Evolutionary conservation across 129 eudicot species (phyloP).

Genomic region (Helianthus tuberosus): DNA sequence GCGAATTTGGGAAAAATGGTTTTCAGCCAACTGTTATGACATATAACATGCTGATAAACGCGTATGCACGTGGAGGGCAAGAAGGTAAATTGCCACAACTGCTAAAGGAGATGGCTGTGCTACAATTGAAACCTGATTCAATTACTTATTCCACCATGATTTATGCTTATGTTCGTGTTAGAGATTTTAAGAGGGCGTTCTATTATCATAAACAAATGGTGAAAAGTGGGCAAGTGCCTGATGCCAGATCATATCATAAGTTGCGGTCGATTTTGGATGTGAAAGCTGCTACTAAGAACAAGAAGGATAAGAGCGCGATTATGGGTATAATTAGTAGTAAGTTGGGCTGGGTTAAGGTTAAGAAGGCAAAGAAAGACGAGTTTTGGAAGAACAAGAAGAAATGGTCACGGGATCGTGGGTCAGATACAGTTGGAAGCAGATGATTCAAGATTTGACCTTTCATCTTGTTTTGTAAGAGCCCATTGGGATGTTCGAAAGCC

Average conservation of each 20-base stretch:
- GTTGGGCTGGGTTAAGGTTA: constrained; percentile 68
- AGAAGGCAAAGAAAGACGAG: constrained; percentile 89
- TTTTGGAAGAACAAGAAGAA: constrained; percentile 85
- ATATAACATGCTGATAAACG: constrained; percentile 90
- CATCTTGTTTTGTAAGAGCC: not conserved
- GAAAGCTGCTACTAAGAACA: constrained; percentile 78
- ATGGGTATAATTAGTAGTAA: constrained; percentile 83
- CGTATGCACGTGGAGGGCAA: constrained; percentile 88
- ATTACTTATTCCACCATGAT: constrained; percentile 89
- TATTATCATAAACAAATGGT: constrained; percentile 92
- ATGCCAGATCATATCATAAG: constrained; percentile 73
- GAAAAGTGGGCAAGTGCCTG: constrained; percentile 90
- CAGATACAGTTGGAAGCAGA: constrained; percentile 33
- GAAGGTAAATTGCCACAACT: constrained; percentile 76
- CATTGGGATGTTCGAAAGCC: not conserved
- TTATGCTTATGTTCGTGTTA: constrained; percentile 78
- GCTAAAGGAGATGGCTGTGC: constrained; percentile 77
- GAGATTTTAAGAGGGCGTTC: constrained; percentile 92
- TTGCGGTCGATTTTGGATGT: constrained; percentile 81
- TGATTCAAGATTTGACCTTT: constrained; percentile 22
- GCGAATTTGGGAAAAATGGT: constrained; percentile 82
- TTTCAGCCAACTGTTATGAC: constrained; percentile 85
- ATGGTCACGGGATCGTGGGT: constrained; percentile 42
- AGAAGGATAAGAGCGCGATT: constrained; percentile 87
- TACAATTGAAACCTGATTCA: constrained; percentile 81